Evolutionary conservation across 495 filamentous ascomycete genomes (phyloP).

Genomic region (Penicillium crystallinum): DNA sequence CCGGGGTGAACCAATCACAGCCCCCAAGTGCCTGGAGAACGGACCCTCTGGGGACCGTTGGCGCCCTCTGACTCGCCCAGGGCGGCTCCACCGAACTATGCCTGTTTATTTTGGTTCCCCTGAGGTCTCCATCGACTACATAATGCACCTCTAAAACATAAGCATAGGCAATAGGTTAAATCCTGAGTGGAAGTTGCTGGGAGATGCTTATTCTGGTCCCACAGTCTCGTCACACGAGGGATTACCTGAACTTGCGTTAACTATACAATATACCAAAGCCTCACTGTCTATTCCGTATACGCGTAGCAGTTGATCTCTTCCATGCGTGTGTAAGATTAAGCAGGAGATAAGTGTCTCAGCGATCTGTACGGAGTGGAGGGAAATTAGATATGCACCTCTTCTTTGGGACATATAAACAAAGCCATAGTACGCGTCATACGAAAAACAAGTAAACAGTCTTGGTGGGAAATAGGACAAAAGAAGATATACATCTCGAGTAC

Average conservation of each 20-base stretch:
- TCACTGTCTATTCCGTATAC: too few species aligned
- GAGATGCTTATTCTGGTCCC: too few species aligned
- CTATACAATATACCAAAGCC: not conserved
- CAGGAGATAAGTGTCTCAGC: constrained; percentile 4
- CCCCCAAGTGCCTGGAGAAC: not conserved
- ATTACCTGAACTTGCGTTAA: not conserved
- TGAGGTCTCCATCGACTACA: not conserved
- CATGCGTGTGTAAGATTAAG: not conserved
- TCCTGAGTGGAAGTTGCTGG: not conserved
- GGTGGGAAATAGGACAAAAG: not conserved
- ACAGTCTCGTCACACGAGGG: too few species aligned
- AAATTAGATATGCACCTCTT: not conserved
- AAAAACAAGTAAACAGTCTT: not conserved
- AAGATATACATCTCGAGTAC: not conserved
- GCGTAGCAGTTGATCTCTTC: too few species aligned
- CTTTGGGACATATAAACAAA: not conserved
- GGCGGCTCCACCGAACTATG: not conserved
- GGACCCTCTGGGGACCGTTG: not conserved
- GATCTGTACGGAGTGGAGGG: not conserved
- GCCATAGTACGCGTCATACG: not conserved
- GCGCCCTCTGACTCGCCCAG: not conserved
- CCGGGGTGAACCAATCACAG: not conserved
- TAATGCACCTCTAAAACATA: not conserved
- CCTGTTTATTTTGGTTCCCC: constrained; percentile 3
- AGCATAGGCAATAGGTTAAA: not conserved